Evolutionary conservation across 2,329 filamentous ascomycete species (phyloP), one percentile per base, ranked within the genome.

Genomic region (Magnaporthiopsis rhizophila): DNA sequence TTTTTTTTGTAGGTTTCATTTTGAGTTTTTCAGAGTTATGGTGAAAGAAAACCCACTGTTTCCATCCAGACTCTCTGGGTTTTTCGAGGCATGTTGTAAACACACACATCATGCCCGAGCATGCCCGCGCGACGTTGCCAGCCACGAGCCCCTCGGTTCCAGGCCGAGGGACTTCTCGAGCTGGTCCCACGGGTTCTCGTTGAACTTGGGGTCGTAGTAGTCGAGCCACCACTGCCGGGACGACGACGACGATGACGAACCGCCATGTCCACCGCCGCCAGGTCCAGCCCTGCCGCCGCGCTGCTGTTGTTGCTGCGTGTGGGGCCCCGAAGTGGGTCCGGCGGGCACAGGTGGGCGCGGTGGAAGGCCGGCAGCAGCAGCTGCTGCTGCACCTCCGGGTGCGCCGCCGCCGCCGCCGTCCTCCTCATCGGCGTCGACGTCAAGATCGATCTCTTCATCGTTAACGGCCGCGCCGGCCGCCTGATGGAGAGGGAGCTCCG

Each of bases 131-230:
- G 28, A 30, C 21, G 58, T 7, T 18, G 72, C 65, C 36, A 81
- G 67, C 84, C 83, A 87, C 0, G 68, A 71, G 2, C 81, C 83
- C 18, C 72, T 71, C 1, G 80, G 66, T 56, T 74, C 68, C 60
- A 87, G 67, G 0, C 80, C 80, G 30, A 73, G 73, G 8, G 73
- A 69, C 69, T 76, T 75, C 72, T 88, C 86, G 26, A 88, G 74
- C 11, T 71, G 73, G 62, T 80, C 83, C 90, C 90, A 93, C 0
- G 90, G 90, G 72, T 93, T 91, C 72, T 87, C 81, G 69, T 91
- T 85, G 66, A 88, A 90, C 65, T 80, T 82, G 0, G 84, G 83
- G 65, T 90, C 83, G 73, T 91, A 92, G 73, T 90, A 91, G 50
- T 81, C 86, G 56, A 81, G 76, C 74, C 88, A 90, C 79, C 88